These are phyloP conservation scores for Artomyces pyxidatus DNA, from an alignment of 768 basidiomycete genomes.

Conservation along the genomic window DNA sequence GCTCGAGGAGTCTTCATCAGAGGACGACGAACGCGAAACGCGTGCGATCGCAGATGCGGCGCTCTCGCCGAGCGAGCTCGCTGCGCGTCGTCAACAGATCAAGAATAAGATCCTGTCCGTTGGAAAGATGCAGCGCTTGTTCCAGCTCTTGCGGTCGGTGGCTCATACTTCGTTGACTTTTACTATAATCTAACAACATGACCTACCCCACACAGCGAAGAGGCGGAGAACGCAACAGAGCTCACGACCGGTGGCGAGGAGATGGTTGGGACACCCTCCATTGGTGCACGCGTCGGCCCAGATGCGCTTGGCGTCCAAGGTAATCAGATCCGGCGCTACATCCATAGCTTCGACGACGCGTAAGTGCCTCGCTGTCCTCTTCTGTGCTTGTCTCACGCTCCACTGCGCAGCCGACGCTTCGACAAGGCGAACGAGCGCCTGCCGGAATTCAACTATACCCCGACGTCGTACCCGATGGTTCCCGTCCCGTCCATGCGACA, in stretches of 20 bases:
- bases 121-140: constrained; percentile 84
- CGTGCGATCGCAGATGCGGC: constrained; percentile 4
- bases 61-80: constrained; percentile 33
- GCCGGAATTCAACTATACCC: constrained; percentile 41
- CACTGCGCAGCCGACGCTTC: constrained; percentile 48
- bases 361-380: constrained; percentile 29
- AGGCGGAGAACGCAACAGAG: constrained; percentile 72
- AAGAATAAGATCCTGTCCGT: constrained; percentile 93
- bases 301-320: constrained; percentile 60
- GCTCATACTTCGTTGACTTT: neutral
- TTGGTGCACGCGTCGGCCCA: constrained; percentile 26
- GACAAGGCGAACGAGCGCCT: constrained; percentile 72
- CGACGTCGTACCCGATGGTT: constrained; percentile 33
- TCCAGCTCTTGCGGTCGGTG: constrained; percentile 77
- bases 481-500: constrained; percentile 58
- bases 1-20: constrained; percentile 60
- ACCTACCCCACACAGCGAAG: constrained; percentile 46
- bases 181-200: too few species aligned
- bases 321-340: constrained; percentile 47
- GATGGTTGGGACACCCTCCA: constrained; percentile 17
- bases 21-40: constrained; percentile 34
- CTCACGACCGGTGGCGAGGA: constrained; percentile 33
- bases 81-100: constrained; percentile 65
- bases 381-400: neutral
- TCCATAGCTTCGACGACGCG: constrained; percentile 73